These are phyloP conservation scores for Tolypocladium nubicola DNA, from an alignment of 2,329 filamentous ascomycete genomes.

Conservation along the genomic window DNA sequence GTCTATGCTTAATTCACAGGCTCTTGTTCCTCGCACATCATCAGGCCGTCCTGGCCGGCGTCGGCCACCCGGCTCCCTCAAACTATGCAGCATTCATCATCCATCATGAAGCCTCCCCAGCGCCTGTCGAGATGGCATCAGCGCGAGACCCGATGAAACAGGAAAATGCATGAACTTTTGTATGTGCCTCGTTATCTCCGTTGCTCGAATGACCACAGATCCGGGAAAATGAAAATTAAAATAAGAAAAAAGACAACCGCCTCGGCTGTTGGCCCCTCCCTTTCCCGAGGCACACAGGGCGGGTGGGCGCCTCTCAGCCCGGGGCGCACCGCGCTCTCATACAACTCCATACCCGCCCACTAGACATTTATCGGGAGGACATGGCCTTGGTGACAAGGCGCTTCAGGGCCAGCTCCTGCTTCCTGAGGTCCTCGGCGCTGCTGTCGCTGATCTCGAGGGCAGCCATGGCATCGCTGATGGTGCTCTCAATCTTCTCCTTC, in stretches of 20 bases:
- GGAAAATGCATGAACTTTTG: constrained; percentile 22
- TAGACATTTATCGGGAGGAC: constrained; percentile 64
- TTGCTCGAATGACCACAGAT: constrained; percentile 21
- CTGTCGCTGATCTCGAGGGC: constrained; percentile 95
- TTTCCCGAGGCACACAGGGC: not conserved
- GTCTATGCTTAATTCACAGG: constrained; percentile 24
- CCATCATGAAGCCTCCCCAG: constrained; percentile 14
- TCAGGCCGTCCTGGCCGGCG: constrained; percentile 4
- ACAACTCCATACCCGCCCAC: not conserved
- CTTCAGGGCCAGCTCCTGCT: constrained; percentile 99
- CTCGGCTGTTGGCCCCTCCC: constrained; percentile 3
- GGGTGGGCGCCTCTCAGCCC: not conserved
- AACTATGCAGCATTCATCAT: constrained; percentile 13
- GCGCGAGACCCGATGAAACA: constrained; percentile 15
- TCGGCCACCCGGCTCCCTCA: constrained; percentile 3
- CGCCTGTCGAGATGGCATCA: constrained; percentile 7
- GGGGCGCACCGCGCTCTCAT: constrained; percentile 1
- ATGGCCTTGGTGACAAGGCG: constrained; percentile 97
- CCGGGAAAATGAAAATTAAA: constrained; percentile 11
- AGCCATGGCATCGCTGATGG: constrained; percentile 93
- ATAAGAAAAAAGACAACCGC: constrained; percentile 13
- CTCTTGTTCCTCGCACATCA: constrained; percentile 10
- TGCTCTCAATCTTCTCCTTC: constrained; percentile 99
- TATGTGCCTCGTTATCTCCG: constrained; percentile 20
- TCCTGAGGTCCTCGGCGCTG: constrained; percentile 89